Conservation (phyloP, 176 grass and related monocot species). For the Oryza nivara region DNA sequence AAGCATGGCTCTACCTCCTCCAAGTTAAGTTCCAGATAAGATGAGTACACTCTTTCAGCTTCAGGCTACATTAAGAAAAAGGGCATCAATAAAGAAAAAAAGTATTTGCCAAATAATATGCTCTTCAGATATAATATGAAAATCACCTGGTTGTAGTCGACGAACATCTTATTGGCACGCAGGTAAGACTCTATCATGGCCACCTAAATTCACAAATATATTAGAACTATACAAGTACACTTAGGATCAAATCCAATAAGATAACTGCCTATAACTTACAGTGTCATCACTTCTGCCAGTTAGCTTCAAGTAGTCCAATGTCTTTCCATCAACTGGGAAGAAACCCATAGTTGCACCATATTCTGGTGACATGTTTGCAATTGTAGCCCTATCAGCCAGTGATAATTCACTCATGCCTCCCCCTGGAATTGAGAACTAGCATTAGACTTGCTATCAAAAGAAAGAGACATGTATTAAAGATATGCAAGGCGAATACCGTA, state of each 20-base stretch:
- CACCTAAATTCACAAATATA: slow-evolving; percentile 60
- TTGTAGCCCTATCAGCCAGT: slow-evolving; percentile 94
- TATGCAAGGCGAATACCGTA: slow-evolving; percentile 55
- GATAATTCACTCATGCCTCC: slow-evolving; percentile 87
- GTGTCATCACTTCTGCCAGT: slow-evolving; percentile 95
- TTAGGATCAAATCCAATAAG: slow-evolving; percentile 30
- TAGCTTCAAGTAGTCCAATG: slow-evolving; percentile 88
- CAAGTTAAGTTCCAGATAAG: slow-evolving; percentile 90
- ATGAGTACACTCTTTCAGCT: slow-evolving; percentile 89
- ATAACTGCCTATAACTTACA: slow-evolving; percentile 44
- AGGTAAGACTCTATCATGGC: slow-evolving; percentile 95
- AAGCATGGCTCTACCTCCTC: slow-evolving; percentile 88
- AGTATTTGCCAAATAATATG: neutral
- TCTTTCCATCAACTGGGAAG: slow-evolving; percentile 88
- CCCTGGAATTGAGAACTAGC: slow-evolving; percentile 42
- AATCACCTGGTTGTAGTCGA: slow-evolving; percentile 82
- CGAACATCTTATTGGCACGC: slow-evolving; percentile 90
- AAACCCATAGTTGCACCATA: slow-evolving; percentile 99
- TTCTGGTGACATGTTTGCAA: slow-evolving; percentile 98
- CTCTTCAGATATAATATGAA: slow-evolving; percentile 16
- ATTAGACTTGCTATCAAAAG: slow-evolving; percentile 21
- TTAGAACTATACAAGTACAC: slow-evolving; percentile 25
- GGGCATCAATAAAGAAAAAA: slow-evolving; percentile 25
- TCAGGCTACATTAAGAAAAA: slow-evolving; percentile 63
- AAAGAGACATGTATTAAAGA: neutral